Evolutionary conservation across 805 yeast genomes (phyloP), one percentile per base, ranked within the genome.

Genomic region (Wickerhamiella spandovensis): DNA sequence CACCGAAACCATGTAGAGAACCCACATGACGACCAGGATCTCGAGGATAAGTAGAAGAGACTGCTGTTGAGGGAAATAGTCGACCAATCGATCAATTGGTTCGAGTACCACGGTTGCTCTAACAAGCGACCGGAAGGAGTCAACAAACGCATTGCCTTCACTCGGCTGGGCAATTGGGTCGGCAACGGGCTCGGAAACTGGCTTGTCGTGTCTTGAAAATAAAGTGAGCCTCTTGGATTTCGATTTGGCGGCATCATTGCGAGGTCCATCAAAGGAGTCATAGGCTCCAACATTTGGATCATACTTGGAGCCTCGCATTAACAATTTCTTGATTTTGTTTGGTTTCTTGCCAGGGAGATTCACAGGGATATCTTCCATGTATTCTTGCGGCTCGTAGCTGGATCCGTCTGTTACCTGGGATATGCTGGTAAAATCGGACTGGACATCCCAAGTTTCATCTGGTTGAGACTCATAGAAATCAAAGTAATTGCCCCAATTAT

Each of bases 1-100:
- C n/a, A 61, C 58, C 5, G 61, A 59, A 8, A 61, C 53, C 46
- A 61, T 63, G 54, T 61, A 62, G 44, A 62, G 49, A n/a, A 61
- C 49, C 59, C 62, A 61, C 53, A 59, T 52, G 7, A 60, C 52
- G 25, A 59, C 47, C 10, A 56, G 22, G 17, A 59, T 54, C 48
- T 62, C 65, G 18, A 54, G 55, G 2, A 56, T 50, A 10, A 61
- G 61, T 13, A 61, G 58, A 3, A 52, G 48, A 22, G 52, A 54
- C 44, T 54, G 56, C 21, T 54, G 44, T 15, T 53, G 39, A 1
- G 65, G 65, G 21, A 53, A 54, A 4, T 51, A 46, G 37, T 58
- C 64, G 2, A 58, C 59, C 13, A 61, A 55, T 0, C 59, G 56
- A 46, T 61, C 65, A 20, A 61, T 51, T 2, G 65, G 65, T 12